Percentiles rank a stretch among this genome's conserved stretches.
Conservation (phyloP, 805 yeast species). For the Debaryomyces maramus region DNA sequence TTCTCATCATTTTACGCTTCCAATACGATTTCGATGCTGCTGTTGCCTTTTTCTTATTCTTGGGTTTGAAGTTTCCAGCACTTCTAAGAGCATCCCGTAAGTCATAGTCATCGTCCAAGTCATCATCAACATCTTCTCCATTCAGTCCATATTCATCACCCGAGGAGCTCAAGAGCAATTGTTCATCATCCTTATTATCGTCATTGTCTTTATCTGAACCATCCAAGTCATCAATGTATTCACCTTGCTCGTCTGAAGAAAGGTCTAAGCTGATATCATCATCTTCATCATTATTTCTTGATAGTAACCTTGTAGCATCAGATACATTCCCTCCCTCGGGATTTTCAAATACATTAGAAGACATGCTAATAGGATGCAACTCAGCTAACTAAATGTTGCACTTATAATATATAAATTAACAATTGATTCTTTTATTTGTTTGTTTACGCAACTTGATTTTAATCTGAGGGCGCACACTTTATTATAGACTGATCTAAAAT, state of each 20-base stretch:
- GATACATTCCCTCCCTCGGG: constrained; percentile 10
- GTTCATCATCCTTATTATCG: constrained; percentile 17
- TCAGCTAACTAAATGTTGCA: too few species aligned
- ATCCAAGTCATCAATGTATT: constrained; percentile 9
- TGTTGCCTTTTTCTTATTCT: constrained; percentile 33
- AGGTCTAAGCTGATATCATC: constrained; percentile 9
- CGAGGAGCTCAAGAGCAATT: constrained; percentile 18
- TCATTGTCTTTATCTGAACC: constrained; percentile 12
- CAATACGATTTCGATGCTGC: constrained; percentile 36
- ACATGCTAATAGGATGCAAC: constrained; percentile 15
- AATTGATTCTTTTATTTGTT: too few species aligned
- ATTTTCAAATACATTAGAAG: constrained; percentile 22
- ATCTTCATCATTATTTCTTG: constrained; percentile 7
- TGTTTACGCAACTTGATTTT: too few species aligned
- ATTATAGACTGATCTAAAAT: too few species aligned
- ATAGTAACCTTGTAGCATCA: not conserved
- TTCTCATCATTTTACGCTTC: constrained; percentile 36
- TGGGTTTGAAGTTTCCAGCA: constrained; percentile 63
- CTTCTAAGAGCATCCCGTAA: constrained; percentile 66
- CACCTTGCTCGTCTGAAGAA: constrained; percentile 12
- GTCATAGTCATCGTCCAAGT: constrained; percentile 41
- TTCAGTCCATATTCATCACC: constrained; percentile 23
- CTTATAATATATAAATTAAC: too few species aligned
- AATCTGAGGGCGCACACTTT: too few species aligned
- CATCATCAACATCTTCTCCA: constrained; percentile 35